Base-by-base conservation (phyloP, 176 grass and related monocot genomes). In the Raddia guianensis region DNA sequence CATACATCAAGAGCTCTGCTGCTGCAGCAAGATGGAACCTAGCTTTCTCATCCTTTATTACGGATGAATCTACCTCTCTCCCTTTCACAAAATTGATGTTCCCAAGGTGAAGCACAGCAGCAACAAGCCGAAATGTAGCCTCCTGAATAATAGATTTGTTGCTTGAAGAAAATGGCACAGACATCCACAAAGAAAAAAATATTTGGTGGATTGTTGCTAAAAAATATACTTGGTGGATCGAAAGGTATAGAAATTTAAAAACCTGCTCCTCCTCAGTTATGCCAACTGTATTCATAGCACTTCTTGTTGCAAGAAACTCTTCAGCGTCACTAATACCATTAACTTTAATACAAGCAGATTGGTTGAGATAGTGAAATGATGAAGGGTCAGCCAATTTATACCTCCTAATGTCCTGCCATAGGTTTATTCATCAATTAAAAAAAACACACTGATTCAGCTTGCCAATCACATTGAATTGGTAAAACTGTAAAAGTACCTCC, bases 51-150 rank as follows among this genome's bases (percentile, higher is more conserved):
- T 98, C 95, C 67, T 90, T 94, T 75, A 98, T 50, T 73, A 88
- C 83, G 73, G 95, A 98, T 73, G 95, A 98, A 91, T 98, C 95
- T 75, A 46, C 83, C 27, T 98, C 89, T 83, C 74, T 86, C 53
- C 95, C 95, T 87, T 98, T 98, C 16, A 86, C 85, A 92, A 98
- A 98, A 75, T 87, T 89, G 74, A 98, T 86, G 83, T 98, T 98
- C 75, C 95, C 95, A 51, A 98, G 87, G 87, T 98, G 95, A 69
- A 98, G 95, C 81, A 98, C 87, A 83, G 90, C 85, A 80, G 92
- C 95, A 84, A 98, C 92, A 83, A 92, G 90, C 70, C 86, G 74
- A 51, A 98, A 98, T 89, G 83, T 98, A 64, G 73, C 89, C 68
- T 98, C 95, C 95, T 98, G 78, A 40, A 73, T 54, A 62, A 78